Evolutionary conservation across 768 basidiomycete genomes (phyloP).

Genomic region (Mycena belliarum): DNA sequence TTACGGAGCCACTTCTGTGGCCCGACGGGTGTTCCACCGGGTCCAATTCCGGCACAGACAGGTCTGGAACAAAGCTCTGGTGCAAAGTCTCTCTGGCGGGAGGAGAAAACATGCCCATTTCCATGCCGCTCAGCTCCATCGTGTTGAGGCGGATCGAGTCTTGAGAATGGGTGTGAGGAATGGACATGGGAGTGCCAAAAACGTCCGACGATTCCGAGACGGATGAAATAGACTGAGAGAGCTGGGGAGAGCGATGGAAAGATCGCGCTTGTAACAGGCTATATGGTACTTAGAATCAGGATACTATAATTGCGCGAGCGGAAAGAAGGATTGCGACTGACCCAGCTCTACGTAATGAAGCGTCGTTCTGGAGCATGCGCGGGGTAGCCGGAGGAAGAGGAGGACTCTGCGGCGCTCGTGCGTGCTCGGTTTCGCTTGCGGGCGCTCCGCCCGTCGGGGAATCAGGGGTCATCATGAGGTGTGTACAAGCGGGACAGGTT

Average conservation of each 20-base stretch:
- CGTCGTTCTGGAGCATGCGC: slow-evolving; percentile 33
- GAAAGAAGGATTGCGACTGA: slow-evolving; percentile 34
- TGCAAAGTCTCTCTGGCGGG: slow-evolving; percentile 20
- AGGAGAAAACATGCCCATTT: slow-evolving; percentile 34
- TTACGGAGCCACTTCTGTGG: slow-evolving; percentile 18
- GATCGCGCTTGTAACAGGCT: slow-evolving; percentile 62
- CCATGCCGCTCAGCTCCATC: slow-evolving; percentile 61
- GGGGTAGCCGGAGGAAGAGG: slow-evolving; percentile 22
- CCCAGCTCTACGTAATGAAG: slow-evolving; percentile 56
- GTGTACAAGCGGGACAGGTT: not conserved
- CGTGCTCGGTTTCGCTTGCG: not conserved
- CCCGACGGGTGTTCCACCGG: slow-evolving; percentile 10
- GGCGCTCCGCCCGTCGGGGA: not conserved
- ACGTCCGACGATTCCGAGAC: slow-evolving; percentile 6
- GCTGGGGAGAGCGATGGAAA: slow-evolving; percentile 38
- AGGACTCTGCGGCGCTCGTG: slow-evolving; percentile 13
- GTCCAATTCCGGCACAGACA: not conserved
- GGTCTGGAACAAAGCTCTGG: not conserved
- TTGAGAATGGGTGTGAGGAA: slow-evolving; percentile 49
- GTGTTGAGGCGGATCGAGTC: slow-evolving; percentile 67
- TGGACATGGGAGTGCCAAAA: slow-evolving; percentile 16
- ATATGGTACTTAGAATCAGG: slow-evolving; percentile 9
- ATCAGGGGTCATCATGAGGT: slow-evolving; percentile 12
- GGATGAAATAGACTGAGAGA: not conserved
- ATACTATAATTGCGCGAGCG: slow-evolving; percentile 18